Evolutionary conservation across 495 filamentous ascomycete species (phyloP).

Genomic region (Symbiotaphrina buchneri): DNA sequence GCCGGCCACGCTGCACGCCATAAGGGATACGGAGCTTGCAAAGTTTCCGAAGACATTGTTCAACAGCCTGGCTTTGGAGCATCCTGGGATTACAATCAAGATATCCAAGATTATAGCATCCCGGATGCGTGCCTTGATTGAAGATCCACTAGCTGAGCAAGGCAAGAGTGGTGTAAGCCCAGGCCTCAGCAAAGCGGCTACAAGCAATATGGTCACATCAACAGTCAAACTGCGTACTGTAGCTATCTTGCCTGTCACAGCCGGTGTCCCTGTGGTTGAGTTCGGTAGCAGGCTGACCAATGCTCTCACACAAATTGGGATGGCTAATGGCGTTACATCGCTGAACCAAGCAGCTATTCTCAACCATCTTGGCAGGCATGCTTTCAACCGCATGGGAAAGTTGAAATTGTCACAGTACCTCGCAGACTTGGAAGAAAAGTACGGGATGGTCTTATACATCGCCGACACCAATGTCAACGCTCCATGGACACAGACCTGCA

Average conservation of each 20-base stretch:
- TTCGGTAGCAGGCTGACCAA: constrained; percentile 79
- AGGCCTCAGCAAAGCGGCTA: constrained; percentile 19
- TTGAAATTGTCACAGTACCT: constrained; percentile 90
- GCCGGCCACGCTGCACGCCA: constrained; percentile 80
- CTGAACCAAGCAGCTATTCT: constrained; percentile 85
- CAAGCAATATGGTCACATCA: constrained; percentile 47
- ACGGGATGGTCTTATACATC: constrained; percentile 85
- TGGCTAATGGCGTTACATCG: constrained; percentile 71
- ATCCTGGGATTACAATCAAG: constrained; percentile 95
- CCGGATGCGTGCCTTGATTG: constrained; percentile 73
- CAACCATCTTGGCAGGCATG: constrained; percentile 84
- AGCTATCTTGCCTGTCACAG: constrained; percentile 72
- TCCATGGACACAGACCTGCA: constrained; percentile 96
- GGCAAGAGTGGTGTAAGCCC: constrained; percentile 22
- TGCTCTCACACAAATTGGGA: constrained; percentile 71
- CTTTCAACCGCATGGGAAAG: constrained; percentile 94
- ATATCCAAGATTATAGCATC: constrained; percentile 97
- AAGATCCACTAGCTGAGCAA: constrained; percentile 46
- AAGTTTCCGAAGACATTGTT: constrained; percentile 92
- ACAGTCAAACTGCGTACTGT: constrained; percentile 85
- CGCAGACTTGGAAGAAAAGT: constrained; percentile 92
- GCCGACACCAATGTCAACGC: constrained; percentile 61
- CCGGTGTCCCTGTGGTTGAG: constrained; percentile 83
- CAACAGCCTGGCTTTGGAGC: constrained; percentile 90
- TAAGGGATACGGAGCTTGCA: constrained; percentile 87